Conservation (phyloP, 768 basidiomycete species). For the Russula ochroleuca region DNA sequence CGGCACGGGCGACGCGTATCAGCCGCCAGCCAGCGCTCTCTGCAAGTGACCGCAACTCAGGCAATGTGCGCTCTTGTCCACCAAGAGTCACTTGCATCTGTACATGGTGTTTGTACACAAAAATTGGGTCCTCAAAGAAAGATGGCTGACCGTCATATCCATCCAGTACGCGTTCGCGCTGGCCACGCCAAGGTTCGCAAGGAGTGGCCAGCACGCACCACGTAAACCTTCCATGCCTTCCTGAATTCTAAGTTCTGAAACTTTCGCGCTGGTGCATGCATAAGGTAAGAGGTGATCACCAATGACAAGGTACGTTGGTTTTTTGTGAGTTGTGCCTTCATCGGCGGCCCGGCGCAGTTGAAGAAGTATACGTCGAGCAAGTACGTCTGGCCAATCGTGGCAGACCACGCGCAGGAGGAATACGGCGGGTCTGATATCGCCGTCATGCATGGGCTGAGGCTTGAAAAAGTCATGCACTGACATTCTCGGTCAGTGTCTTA, state of each 20-base stretch:
- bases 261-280: slow-evolving; percentile 41
- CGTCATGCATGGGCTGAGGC: slow-evolving; percentile 40
- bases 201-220: slow-evolving; percentile 54
- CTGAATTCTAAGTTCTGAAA: slow-evolving; percentile 32
- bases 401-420: slow-evolving; percentile 68
- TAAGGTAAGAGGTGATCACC: slow-evolving; percentile 72
- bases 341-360: slow-evolving; percentile 42
- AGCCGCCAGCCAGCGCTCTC: slow-evolving; percentile 61
- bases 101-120: not conserved
- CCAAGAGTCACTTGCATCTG: slow-evolving; percentile 71
- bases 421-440: slow-evolving; percentile 46
- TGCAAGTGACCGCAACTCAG: slow-evolving; percentile 51
- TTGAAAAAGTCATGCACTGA: slow-evolving; percentile 73
- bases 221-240: slow-evolving; percentile 52
- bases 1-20: slow-evolving; percentile 48
- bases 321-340: slow-evolving; percentile 17
- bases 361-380: slow-evolving; percentile 42
- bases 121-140: not conserved
- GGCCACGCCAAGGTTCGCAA: slow-evolving; percentile 70
- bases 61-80: slow-evolving; percentile 61
- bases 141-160: slow-evolving; percentile 54
- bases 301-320: slow-evolving; percentile 56
- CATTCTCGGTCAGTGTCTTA: not conserved
- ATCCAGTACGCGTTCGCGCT: slow-evolving; percentile 66
- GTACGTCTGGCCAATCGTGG: slow-evolving; percentile 74